Percentiles rank a stretch among this genome's conserved stretches.
These are phyloP conservation scores for Flaveria robusta DNA, from an alignment of 129 eudicot genomes.

Conservation along the genomic window DNA sequence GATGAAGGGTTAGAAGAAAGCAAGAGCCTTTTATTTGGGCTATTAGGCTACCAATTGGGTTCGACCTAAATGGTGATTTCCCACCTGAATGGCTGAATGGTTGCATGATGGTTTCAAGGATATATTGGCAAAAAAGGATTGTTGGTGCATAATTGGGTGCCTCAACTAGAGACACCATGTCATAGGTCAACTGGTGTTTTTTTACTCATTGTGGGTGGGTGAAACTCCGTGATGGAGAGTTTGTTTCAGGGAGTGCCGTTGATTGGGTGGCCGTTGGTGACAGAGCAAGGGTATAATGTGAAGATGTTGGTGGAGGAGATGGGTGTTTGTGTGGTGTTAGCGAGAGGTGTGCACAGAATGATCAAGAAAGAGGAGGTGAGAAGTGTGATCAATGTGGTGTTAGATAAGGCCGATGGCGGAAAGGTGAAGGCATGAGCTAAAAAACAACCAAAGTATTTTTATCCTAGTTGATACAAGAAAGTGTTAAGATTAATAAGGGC, in stretches of 20 bases:
- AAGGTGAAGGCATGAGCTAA: slow-evolving; percentile 55
- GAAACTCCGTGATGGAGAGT: slow-evolving; percentile 81
- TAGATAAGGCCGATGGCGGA: slow-evolving; percentile 44
- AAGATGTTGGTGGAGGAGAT: slow-evolving; percentile 88
- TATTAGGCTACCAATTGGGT: slow-evolving; percentile 76
- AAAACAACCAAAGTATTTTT: slow-evolving; percentile 61
- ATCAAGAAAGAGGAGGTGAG: slow-evolving; percentile 56
- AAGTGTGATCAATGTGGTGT: slow-evolving; percentile 49
- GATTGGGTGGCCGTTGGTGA: slow-evolving; percentile 88
- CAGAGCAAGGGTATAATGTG: slow-evolving; percentile 70
- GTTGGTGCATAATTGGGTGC: slow-evolving; percentile 65
- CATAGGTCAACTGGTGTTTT: slow-evolving; percentile 66
- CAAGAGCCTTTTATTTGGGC: slow-evolving; percentile 63
- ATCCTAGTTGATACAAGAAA: slow-evolving; percentile 40
- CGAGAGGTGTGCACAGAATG: slow-evolving; percentile 44
- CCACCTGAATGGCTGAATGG: slow-evolving; percentile 85
- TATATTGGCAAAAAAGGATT: slow-evolving; percentile 45
- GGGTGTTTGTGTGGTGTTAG: slow-evolving; percentile 68
- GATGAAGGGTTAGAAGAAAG: slow-evolving; percentile 72
- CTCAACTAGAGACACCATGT: slow-evolving; percentile 77
- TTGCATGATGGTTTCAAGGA: slow-evolving; percentile 64
- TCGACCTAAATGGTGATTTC: slow-evolving; percentile 52
- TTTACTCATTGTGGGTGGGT: slow-evolving; percentile 89
- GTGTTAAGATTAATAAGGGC: slow-evolving; percentile 32
- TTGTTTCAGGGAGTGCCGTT: slow-evolving; percentile 77